Base-by-base conservation (phyloP, 352 stramenopile species). In the Phytophthora quininea region DNA sequence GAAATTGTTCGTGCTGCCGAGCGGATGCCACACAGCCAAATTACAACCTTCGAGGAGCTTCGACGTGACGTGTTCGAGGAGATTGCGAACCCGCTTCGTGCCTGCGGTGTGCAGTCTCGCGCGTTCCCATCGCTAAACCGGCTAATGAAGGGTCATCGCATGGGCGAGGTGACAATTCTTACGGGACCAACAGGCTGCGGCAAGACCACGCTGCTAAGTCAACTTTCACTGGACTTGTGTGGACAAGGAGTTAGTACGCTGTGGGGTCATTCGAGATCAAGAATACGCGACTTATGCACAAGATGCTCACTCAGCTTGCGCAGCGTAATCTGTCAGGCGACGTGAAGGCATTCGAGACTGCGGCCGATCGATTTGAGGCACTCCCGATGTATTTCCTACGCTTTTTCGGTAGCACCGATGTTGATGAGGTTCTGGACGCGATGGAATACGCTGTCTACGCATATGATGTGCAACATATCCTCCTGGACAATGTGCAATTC, bases 401-500 rank as follows among this genome's bases (percentile, higher is more conserved):
- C 35, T 99, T 99, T 72, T 99, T 99, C 74, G 98, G 97, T 53
- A 97, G 90, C 56, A 99, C 97, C 6, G 80, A 98, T 46, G 87
- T 97, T 49, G 90, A 96, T 57, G 91, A 98, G 64, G 95, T 99
- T 33, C 71, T 99, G 48, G 98, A 99, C 76, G 97, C 97, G 3
- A 99, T 99, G 97, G 96, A 99, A 70, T 99, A 99, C 76, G 94
- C 89, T 10, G 96, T 98, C 31, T 99, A 99, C 66, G 96, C 97
- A 15, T 95, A 99, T 74, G 97, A 99, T 75, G 96, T 99, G 48
- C 88, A 99, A 77, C 97, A 99, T 79, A 98, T 99, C 50, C 90
- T 99, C 71, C 74, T 99, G 47, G 98, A 99, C 81, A 99, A 99
- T 73, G 92, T 99, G 67, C 98, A 99, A 82, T 99, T 99, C 67